A percentile compares a stretch with the other conserved stretches of the same genome.
phyloP scores from a whole-genome alignment of 2,329 filamentous ascomycete genomes.

The Calonectria montana region DNA sequence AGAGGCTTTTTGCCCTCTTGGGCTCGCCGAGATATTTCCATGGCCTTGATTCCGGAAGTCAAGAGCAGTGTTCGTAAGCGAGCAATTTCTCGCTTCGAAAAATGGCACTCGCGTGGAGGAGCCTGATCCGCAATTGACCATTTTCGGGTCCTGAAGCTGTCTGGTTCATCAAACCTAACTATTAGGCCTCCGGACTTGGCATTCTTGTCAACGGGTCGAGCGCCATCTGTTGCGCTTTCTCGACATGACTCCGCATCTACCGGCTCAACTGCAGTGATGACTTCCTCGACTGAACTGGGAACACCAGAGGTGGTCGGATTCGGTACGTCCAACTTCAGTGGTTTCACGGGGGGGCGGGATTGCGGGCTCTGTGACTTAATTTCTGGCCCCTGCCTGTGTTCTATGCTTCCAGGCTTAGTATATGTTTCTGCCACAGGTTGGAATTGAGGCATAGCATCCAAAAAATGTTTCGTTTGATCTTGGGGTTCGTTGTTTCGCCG shows the following conservation, averaged over 20 bases:
- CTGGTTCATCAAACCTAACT: conserved; percentile 37
- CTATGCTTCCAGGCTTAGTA: conserved; percentile 24
- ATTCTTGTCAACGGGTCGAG: conserved; percentile 49
- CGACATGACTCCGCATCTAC: conserved; percentile 54
- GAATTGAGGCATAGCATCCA: conserved; percentile 66
- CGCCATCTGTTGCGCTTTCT: conserved; percentile 43
- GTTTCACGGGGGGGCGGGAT: conserved; percentile 61
- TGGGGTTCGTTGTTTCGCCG: conserved; percentile 44
- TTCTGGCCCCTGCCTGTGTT: conserved; percentile 31
- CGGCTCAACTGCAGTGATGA: conserved; percentile 43
- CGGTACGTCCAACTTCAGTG: conserved; percentile 60
- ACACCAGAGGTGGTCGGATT: conserved; percentile 53
- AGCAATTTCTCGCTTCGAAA: conserved; percentile 80
- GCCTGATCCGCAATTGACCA: conserved; percentile 64
- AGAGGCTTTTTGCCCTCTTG: conserved; percentile 58
- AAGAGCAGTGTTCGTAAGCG: conserved; percentile 82
- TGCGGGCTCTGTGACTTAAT: conserved; percentile 47
- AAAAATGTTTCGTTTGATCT: conserved; percentile 56
- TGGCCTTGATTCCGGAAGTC: conserved; percentile 89
- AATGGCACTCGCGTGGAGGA: conserved; percentile 47
- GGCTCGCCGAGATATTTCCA: conserved; percentile 78
- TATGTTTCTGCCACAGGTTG: conserved; percentile 48
- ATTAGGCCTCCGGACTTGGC: conserved; percentile 48
- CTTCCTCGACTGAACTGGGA: conserved; percentile 40
- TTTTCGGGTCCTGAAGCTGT: conserved; percentile 50